Conservation (phyloP, 2,329 filamentous ascomycete species). For the Nigrograna mackinnonii region DNA sequence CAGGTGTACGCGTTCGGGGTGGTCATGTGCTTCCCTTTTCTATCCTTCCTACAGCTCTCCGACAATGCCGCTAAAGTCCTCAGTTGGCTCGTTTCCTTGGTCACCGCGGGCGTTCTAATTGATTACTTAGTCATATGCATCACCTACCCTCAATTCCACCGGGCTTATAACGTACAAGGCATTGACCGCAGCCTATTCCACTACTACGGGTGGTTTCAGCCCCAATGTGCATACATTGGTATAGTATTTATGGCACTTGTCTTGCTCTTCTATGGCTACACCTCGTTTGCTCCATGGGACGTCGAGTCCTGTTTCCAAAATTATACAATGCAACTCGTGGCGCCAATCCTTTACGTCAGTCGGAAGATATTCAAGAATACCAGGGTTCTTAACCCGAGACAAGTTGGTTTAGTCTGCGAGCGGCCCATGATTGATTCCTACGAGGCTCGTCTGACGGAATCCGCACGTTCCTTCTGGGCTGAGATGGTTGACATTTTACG, state of each 20-base stretch:
- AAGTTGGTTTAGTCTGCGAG: slow-evolving; percentile 52
- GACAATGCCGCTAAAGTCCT: too few species aligned
- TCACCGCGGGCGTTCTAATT: slow-evolving; percentile 68
- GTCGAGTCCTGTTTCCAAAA: too few species aligned
- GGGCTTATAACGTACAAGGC: slow-evolving; percentile 52
- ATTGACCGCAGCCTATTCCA: slow-evolving; percentile 55
- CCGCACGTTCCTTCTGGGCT: slow-evolving; percentile 40
- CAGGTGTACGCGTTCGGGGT: slow-evolving; percentile 73
- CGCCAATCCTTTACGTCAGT: slow-evolving; percentile 56
- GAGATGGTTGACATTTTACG: slow-evolving; percentile 39
- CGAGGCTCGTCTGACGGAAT: slow-evolving; percentile 46
- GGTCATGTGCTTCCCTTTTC: slow-evolving; percentile 68
- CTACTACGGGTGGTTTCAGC: slow-evolving; percentile 51
- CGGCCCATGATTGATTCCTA: slow-evolving; percentile 43
- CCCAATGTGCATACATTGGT: slow-evolving; percentile 55
- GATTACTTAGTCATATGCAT: slow-evolving; percentile 55
- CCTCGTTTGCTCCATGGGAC: slow-evolving; percentile 56
- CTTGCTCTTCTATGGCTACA: slow-evolving; percentile 58
- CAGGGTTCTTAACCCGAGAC: slow-evolving; percentile 54
- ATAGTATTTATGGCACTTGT: slow-evolving; percentile 52
- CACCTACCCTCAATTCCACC: slow-evolving; percentile 64
- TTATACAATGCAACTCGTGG: too few species aligned
- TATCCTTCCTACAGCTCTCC: slow-evolving; percentile 71
- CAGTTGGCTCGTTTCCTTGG: slow-evolving; percentile 70
- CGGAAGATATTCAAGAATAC: slow-evolving; percentile 70